Conservation (phyloP, 768 basidiomycete genomes). For the Naganishia vishniacii region DNA sequence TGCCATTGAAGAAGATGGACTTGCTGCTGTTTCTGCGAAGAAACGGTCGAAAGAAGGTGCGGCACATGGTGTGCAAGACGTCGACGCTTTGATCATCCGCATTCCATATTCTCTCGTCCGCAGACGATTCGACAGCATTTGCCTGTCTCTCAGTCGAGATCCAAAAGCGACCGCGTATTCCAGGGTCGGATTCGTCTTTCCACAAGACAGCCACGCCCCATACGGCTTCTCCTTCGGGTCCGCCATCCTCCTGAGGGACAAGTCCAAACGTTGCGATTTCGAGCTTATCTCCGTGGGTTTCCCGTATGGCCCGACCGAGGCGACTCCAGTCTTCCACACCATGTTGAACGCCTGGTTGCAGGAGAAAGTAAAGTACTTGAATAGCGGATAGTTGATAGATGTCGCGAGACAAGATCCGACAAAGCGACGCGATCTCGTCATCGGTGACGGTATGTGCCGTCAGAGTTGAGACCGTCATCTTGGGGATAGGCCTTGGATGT, state of each 20-base stretch:
- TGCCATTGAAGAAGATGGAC: conserved; percentile 15
- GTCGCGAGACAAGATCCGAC: not conserved
- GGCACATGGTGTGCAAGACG: conserved; percentile 3
- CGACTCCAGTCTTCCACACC: not conserved
- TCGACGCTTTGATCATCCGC: not conserved
- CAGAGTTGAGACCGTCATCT: not conserved
- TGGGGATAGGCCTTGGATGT: not conserved
- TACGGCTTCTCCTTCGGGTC: not conserved
- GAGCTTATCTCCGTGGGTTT: not conserved
- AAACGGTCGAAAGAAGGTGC: conserved; percentile 4
- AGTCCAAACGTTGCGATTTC: not conserved
- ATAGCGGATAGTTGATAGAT: not conserved
- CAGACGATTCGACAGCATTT: not conserved
- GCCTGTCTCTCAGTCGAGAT: conserved; percentile 1
- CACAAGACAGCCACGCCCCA: conserved; percentile 8
- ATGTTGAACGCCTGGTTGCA: conserved; percentile 6
- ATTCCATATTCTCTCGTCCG: not conserved
- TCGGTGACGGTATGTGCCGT: not conserved
- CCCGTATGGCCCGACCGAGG: not conserved
- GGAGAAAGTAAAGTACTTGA: conserved; percentile 17
- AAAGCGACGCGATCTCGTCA: not conserved
- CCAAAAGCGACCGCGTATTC: conserved; percentile 3
- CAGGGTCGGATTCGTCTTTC: not conserved
- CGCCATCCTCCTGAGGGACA: not conserved
- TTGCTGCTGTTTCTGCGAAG: not conserved